Conservation (phyloP, 805 yeast genomes). For the Candida tallmaniae region DNA sequence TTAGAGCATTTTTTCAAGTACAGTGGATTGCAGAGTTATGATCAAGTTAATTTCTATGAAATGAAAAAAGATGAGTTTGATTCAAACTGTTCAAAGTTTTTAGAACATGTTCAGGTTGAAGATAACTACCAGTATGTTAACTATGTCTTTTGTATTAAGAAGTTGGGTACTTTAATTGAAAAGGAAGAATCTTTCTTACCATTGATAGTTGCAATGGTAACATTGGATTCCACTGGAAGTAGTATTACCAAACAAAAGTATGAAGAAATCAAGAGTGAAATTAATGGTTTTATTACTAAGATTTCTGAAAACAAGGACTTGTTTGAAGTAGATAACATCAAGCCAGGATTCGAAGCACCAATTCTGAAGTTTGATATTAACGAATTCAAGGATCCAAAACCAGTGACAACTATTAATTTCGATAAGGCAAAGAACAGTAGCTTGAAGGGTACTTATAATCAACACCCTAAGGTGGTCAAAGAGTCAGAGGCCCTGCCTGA, state of each 20-base stretch:
- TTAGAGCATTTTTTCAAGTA: constrained; percentile 1
- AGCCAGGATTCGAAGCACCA: constrained; percentile 9
- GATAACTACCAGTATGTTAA: constrained; percentile 5
- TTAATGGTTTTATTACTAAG: constrained; percentile 7
- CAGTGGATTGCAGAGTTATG: constrained; percentile 4
- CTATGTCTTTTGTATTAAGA: constrained; percentile 2
- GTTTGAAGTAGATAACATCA: constrained; percentile 5
- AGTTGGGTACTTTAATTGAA: constrained; percentile 1
- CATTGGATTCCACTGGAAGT: not conserved
- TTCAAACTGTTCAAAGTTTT: constrained; percentile 3
- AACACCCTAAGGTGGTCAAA: constrained; percentile 2
- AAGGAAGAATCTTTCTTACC: constrained; percentile 7
- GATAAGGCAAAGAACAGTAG: not conserved
- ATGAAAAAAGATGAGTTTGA: constrained; percentile 6
- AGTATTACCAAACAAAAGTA: no score
- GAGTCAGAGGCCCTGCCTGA: constrained; percentile 6
- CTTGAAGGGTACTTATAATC: constrained; percentile 1
- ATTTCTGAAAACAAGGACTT: constrained; percentile 6
- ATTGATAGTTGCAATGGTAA: constrained; percentile 3
- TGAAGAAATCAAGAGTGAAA: constrained; percentile 3
- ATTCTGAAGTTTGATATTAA: constrained; percentile 17
- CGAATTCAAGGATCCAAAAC: constrained; percentile 11
- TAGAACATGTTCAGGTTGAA: constrained; percentile 4
- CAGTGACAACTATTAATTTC: not conserved
- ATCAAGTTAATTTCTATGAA: constrained; percentile 10